Evolutionary conservation across 768 basidiomycete genomes (phyloP).

Genomic region (Hericium rajendrae): DNA sequence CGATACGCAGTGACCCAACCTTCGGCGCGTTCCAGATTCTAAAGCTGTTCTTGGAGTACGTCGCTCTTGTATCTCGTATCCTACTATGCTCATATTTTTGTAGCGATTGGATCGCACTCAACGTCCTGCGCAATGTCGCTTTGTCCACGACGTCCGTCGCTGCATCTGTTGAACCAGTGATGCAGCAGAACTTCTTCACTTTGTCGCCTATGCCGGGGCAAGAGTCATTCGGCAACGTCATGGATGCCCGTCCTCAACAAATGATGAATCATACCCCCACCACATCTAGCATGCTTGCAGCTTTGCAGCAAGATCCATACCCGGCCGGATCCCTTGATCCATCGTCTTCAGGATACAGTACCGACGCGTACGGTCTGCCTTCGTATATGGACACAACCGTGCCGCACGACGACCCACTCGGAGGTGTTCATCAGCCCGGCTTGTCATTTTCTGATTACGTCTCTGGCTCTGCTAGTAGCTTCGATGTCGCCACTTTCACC

Average conservation of each 20-base stretch:
- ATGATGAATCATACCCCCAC: slow-evolving; percentile 77
- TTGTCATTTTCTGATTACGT: slow-evolving; percentile 67
- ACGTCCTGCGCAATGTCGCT: slow-evolving; percentile 78
- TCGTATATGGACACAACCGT: slow-evolving; percentile 70
- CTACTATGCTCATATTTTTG: slow-evolving; percentile 12
- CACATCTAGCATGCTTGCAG: slow-evolving; percentile 85
- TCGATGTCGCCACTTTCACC: slow-evolving; percentile 63
- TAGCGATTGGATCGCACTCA: slow-evolving; percentile 89
- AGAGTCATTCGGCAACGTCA: slow-evolving; percentile 54
- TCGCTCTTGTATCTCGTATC: slow-evolving; percentile 13
- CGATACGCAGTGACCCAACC: slow-evolving; percentile 85
- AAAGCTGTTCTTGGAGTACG: slow-evolving; percentile 85
- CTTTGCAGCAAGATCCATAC: slow-evolving; percentile 71
- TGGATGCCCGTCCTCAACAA: slow-evolving; percentile 47
- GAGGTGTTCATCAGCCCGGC: slow-evolving; percentile 48
- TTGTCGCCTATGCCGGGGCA: slow-evolving; percentile 87
- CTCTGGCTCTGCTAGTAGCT: slow-evolving; percentile 38
- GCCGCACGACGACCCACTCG: slow-evolving; percentile 54
- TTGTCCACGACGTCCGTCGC: slow-evolving; percentile 87
- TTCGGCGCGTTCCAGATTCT: slow-evolving; percentile 90
- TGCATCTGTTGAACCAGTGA: slow-evolving; percentile 84
- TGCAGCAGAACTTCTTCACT: slow-evolving; percentile 83
- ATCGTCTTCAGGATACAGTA: slow-evolving; percentile 46
- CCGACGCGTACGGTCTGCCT: slow-evolving; percentile 61
- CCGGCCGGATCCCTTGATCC: slow-evolving; percentile 58